Base-by-base conservation (phyloP, 176 grass and related monocot genomes). In the Musa beccarii region DNA sequence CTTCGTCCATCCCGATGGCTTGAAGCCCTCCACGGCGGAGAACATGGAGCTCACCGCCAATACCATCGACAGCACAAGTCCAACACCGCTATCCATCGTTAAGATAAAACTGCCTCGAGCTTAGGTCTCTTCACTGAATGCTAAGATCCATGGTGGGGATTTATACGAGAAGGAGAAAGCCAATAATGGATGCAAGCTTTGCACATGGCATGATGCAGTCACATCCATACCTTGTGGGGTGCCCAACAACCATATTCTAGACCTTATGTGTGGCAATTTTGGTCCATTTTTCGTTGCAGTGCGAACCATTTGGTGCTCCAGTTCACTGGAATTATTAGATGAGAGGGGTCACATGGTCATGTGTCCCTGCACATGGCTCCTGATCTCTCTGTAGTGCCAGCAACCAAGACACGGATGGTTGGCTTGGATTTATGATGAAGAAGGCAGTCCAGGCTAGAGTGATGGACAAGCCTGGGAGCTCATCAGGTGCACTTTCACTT, bases 311-410 rank as follows among this genome's bases (percentile, higher is more conserved):
- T 61, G 57, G 57, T 21, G 57, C 19, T 61, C 57, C 14, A 8
- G 14, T 19, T 17, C 17, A 61, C 57, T 61, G 19, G 71, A 57
- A 63, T 63, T 76, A 76, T 63, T 52, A 63, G 62, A 26, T 19
- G 56, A 63, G 56, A 51, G 74, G 34, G 55, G 63, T 76, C 74
- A 76, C 74, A 76, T 76, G 74, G 26, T 64, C 74, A 63, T 43
- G 10, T 63, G 74, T 1, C 34, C 8, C 16, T 51, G 74, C 74
- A 76, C 74, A 76, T 76, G 74, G 57, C 14, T 50, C 14, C 57
- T 63, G 74, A 20, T 51, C 73, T 49, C 57, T 22, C 14, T 13
- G 57, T 23, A 63, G 74, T 17, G 20, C 73, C 43, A 49, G 54
- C 54, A 61, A n/a, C 73, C 73, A 75, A 75, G 73, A 50, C 11